Percentiles rank a stretch among this genome's conserved stretches.
phyloP scores from a whole-genome alignment of 371 early-diverging fungal genomes.

The Paraphysoderma sedebokerense region DNA sequence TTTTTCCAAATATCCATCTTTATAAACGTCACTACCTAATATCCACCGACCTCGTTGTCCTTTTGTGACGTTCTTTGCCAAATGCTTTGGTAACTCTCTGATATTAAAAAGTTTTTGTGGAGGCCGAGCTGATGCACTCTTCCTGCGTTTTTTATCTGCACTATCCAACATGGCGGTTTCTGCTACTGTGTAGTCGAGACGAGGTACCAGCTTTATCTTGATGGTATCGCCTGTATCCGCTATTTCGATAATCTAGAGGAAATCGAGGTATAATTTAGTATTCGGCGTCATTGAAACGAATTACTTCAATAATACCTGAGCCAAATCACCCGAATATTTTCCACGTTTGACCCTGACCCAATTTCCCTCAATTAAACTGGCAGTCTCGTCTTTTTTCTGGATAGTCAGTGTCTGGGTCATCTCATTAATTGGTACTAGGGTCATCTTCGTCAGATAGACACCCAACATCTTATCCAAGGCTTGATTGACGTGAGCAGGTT shows the following conservation, averaged over 20 bases:
- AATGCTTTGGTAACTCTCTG: slow-evolving; percentile 12
- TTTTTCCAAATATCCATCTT: slow-evolving; percentile 81
- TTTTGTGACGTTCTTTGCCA: not conserved
- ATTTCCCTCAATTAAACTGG: slow-evolving; percentile 9
- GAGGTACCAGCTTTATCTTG: slow-evolving; percentile 76
- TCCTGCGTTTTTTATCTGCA: slow-evolving; percentile 36
- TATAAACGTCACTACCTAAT: slow-evolving; percentile 62
- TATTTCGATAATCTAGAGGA: slow-evolving; percentile 40
- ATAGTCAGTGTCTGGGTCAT: slow-evolving; percentile 87
- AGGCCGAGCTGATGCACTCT: slow-evolving; percentile 20
- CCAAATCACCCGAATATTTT: slow-evolving; percentile 90
- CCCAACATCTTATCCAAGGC: slow-evolving; percentile 54
- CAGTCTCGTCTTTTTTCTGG: slow-evolving; percentile 23
- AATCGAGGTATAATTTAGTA: not conserved
- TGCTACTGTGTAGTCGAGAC: slow-evolving; percentile 40
- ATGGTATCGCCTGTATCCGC: slow-evolving; percentile 60
- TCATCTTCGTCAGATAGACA: slow-evolving; percentile 51
- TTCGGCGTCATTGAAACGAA: not conserved
- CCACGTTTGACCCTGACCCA: slow-evolving; percentile 94
- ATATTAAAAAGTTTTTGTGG: slow-evolving; percentile 62
- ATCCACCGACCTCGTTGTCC: slow-evolving; percentile 43
- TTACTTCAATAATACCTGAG: slow-evolving; percentile 32
- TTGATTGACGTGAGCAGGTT: slow-evolving; percentile 65
- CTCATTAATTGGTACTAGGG: slow-evolving; percentile 85
- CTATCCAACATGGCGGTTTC: slow-evolving; percentile 10